Percentiles rank a stretch among this genome's conserved stretches.
Evolutionary conservation across 805 yeast species (phyloP).

Genomic region (Jamesozyma lodderae): DNA sequence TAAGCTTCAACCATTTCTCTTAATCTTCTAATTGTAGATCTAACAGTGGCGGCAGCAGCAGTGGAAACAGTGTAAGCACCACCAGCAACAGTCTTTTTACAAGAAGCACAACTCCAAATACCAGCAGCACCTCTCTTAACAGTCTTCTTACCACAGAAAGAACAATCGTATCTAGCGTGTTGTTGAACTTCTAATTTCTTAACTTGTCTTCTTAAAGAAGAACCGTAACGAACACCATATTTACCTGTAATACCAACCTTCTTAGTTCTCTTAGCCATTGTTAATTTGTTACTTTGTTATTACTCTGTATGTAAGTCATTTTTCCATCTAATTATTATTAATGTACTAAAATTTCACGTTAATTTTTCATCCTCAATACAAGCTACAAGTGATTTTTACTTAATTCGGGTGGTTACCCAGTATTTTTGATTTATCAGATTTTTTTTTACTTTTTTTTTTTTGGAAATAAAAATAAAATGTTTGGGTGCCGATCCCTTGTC

Average conservation of each 20-base stretch:
- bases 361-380: too few species aligned
- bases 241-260: conserved; percentile 99
- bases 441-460: too few species aligned
- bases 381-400: too few species aligned
- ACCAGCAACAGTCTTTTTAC: conserved; percentile 97
- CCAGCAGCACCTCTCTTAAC: conserved; percentile 98
- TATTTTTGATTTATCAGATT: too few species aligned
- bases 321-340: too few species aligned
- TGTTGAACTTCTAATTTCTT: conserved; percentile 98
- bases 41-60: conserved; percentile 99
- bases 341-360: too few species aligned
- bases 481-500: too few species aligned
- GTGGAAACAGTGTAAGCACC: conserved; percentile 99
- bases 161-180: conserved; percentile 97
- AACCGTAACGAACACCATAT: conserved; percentile 99
- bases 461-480: too few species aligned
- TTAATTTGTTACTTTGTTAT: too few species aligned
- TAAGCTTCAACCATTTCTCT: conserved; percentile 99
- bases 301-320: too few species aligned
- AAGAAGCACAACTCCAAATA: conserved; percentile 95
- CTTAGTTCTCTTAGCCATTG: conserved; percentile 99
- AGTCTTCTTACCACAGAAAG: conserved; percentile 99
- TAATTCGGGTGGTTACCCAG: too few species aligned
- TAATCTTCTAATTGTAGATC: conserved; percentile 99
- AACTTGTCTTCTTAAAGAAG: conserved; percentile 99